Percentiles rank a stretch among this genome's conserved stretches.
phyloP scores from a whole-genome alignment of 371 early-diverging fungal species.

The Zancudomyces culisetae region DNA sequence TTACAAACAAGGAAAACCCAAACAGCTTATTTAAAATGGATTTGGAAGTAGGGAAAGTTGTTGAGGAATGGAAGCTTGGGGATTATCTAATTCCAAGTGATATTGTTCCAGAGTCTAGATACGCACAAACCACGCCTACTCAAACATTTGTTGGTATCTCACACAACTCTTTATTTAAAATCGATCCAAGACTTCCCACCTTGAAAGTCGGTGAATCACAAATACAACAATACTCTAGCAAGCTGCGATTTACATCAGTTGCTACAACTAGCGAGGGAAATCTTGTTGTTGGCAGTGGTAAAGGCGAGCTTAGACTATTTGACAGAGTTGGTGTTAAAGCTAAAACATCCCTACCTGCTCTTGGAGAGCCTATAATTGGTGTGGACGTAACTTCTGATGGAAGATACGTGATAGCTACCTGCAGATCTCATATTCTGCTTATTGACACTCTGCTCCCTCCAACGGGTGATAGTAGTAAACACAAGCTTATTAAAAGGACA shows the following conservation, averaged over 20 bases:
- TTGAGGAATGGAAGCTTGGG: constrained; percentile 74
- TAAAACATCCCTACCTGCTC: constrained; percentile 71
- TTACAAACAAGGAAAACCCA: constrained; percentile 41
- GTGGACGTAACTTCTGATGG: constrained; percentile 84
- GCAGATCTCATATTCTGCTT: constrained; percentile 66
- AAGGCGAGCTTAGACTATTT: constrained; percentile 83
- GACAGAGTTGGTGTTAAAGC: constrained; percentile 56
- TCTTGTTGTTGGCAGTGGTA: constrained; percentile 63
- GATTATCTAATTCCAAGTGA: constrained; percentile 37
- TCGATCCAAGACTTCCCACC: constrained; percentile 72
- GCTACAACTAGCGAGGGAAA: constrained; percentile 63
- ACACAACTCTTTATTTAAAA: constrained; percentile 58
- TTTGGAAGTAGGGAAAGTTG: constrained; percentile 72
- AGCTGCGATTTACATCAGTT: constrained; percentile 47
- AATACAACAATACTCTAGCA: constrained; percentile 42
- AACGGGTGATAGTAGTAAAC: constrained; percentile 7
- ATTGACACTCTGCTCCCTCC: constrained; percentile 35
- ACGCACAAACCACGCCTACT: constrained; percentile 43
- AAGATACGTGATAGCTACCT: constrained; percentile 72
- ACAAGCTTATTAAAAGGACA: constrained; percentile 7
- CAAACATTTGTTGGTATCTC: constrained; percentile 66
- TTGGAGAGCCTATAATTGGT: constrained; percentile 74
- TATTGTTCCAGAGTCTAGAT: constrained; percentile 57
- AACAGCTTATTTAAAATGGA: constrained; percentile 72
- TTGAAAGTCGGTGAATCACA: constrained; percentile 40